Evolutionary conservation across 1,284 basidiomycete genomes (phyloP).

Genomic region (Puccinia horiana): DNA sequence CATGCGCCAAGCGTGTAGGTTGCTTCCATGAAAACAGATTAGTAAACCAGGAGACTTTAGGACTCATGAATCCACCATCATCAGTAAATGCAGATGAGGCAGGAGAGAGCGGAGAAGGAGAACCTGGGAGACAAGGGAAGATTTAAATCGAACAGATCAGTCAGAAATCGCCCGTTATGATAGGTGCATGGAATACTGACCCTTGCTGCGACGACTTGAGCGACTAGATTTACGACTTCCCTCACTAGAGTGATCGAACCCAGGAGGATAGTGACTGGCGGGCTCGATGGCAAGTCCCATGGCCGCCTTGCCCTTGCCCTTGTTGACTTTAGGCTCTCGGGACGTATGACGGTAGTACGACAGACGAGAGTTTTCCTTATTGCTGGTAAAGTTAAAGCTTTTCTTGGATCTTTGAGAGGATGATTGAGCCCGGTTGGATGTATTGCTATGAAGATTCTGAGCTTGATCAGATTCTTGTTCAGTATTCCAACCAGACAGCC

Average conservation of each 20-base stretch:
- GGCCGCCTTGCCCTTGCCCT: slow-evolving; percentile 41
- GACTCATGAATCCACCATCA: slow-evolving; percentile 21
- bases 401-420: slow-evolving; percentile 39
- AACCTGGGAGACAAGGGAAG: slow-evolving; percentile 15
- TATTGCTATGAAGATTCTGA: background rate
- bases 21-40: slow-evolving; percentile 48
- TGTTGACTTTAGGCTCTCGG: slow-evolving; percentile 7
- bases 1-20: background rate
- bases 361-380: slow-evolving; percentile 37
- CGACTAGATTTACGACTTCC: slow-evolving; percentile 32
- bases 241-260: slow-evolving; percentile 19
- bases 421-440: slow-evolving; percentile 8
- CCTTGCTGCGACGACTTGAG: slow-evolving; percentile 32
- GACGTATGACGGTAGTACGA: background rate
- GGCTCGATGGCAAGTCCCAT: slow-evolving; percentile 31
- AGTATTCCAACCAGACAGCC: background rate
- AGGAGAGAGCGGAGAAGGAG: slow-evolving; percentile 46
- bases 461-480: slow-evolving; percentile 14
- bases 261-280: background rate
- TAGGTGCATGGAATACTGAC: background rate
- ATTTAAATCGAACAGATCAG: background rate
- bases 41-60: slow-evolving; percentile 48
- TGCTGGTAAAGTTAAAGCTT: background rate
- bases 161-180: background rate
- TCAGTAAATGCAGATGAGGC: slow-evolving; percentile 43